Percentiles rank a stretch among this genome's conserved stretches.
These are phyloP conservation scores for Neurospora crassa DNA, from an alignment of 2,329 filamentous ascomycete species.

Conservation along the genomic window DNA sequence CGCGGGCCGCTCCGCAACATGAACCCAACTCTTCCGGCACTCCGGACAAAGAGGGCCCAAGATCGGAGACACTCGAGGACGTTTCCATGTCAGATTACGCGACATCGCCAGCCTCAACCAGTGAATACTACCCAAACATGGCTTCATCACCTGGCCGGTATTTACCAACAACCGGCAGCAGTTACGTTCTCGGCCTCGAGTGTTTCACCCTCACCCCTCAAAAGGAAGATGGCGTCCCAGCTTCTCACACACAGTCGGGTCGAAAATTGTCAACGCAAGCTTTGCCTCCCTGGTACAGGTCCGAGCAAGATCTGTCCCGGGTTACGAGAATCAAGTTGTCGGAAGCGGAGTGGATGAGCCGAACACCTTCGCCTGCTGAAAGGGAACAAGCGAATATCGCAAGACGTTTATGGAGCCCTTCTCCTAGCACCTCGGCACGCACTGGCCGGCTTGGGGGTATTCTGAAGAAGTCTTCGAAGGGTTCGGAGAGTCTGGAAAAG, in stretches of 20 bases:
- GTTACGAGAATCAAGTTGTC: constrained; percentile 1
- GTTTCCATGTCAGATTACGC: constrained; percentile 18
- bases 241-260: not conserved
- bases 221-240: not conserved
- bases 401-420: constrained; percentile 1
- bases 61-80: constrained; percentile 1
- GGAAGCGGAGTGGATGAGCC: constrained; percentile 14
- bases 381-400: not conserved
- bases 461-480: not conserved
- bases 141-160: constrained; percentile 10
- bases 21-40: not conserved
- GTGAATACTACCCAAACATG: constrained; percentile 3
- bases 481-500: not conserved
- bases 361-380: constrained; percentile 13
- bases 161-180: constrained; percentile 13
- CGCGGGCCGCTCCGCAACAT: constrained; percentile 7
- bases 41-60: not conserved
- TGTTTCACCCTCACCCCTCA: constrained; percentile 9
- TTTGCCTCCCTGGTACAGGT: not conserved
- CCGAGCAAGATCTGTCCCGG: not conserved
- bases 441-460: not conserved
- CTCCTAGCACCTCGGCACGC: not conserved
- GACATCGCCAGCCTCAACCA: constrained; percentile 11
- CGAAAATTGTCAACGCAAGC: not conserved
- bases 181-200: constrained; percentile 11